Conservation (phyloP, 495 filamentous ascomycete genomes). For the Astrothelium subdiscretum region DNA sequence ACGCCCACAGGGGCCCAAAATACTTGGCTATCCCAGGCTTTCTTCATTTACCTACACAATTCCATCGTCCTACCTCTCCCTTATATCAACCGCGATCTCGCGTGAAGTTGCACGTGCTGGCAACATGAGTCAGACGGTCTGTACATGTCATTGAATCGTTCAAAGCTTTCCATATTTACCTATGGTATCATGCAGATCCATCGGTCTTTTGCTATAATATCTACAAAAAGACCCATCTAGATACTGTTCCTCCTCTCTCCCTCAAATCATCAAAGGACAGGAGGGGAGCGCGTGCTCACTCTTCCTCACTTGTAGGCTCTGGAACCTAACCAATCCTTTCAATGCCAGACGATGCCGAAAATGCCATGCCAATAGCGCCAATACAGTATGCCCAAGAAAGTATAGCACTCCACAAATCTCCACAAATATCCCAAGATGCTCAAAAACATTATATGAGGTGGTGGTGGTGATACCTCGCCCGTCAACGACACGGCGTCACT, state of each 20-base stretch:
- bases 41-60: no score
- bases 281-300: no score
- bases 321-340: neutral
- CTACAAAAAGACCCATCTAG: neutral
- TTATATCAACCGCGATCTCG: no score
- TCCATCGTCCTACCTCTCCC: no score
- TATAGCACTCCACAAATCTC: neutral
- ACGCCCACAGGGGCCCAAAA: no score
- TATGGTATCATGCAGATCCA: neutral
- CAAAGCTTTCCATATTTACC: neutral
- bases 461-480: no score
- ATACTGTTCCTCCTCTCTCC: neutral
- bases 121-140: neutral
- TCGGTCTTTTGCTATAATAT: neutral
- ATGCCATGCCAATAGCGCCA: neutral
- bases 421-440: neutral
- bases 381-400: neutral
- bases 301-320: neutral
- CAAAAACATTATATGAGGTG: no score
- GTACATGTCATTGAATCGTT: neutral
- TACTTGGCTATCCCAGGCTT: no score
- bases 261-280: no score
- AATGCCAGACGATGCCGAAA: neutral
- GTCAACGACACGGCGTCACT: no score
- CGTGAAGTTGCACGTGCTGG: no score